Evolutionary conservation across 2,329 filamentous ascomycete genomes (phyloP), one percentile per base, ranked within the genome.

Genomic region (Fusarium decemcellulare): DNA sequence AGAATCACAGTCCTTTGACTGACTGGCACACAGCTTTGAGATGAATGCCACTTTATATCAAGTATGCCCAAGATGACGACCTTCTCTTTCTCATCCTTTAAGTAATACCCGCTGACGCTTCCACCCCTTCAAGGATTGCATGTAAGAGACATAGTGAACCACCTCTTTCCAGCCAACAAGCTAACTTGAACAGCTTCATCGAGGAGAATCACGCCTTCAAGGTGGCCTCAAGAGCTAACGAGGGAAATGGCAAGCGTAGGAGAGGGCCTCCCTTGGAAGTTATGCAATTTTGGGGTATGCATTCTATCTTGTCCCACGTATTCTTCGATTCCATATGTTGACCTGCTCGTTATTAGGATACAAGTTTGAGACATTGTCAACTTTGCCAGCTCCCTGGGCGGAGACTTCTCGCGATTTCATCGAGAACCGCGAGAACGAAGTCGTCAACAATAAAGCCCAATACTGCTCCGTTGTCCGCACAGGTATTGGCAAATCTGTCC

Each of bases 1-100:
- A 6, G 6, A 6, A 39, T n/a, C 2, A 27, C 43, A 40, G 46
- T 23, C 47, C 15, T 55, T 71, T 61, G 42, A 16, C 72, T 75
- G 48, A 78, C 65, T 14, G 4, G 11, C 30, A 15, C 42, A 48
- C 65, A 94, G 93, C 52, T 98, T 97, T 75, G 93, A 97, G 79
- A 97, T 99, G 94, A 97, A 98, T 78, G 95, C 94, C 51, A 98
- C 95, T 3, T 85, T 91, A 53, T 96, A 94, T 76, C 92, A 98
- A 84, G 95, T 96, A 84, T 79, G 88, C 81, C 79, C 86, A 72
- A 74, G 69, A 46, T 47, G 48, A 68, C 27, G 37, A 27, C 16
- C 16, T 46, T 47, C 50, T 43, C 23, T 34, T 51, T 23, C 5
- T 48, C 15, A 7, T 6, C n/a, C 16, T 14, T 12, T 6, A 10